These are phyloP conservation scores for Psilocybe subaeruginosa DNA, from an alignment of 768 basidiomycete species.

Conservation along the genomic window DNA sequence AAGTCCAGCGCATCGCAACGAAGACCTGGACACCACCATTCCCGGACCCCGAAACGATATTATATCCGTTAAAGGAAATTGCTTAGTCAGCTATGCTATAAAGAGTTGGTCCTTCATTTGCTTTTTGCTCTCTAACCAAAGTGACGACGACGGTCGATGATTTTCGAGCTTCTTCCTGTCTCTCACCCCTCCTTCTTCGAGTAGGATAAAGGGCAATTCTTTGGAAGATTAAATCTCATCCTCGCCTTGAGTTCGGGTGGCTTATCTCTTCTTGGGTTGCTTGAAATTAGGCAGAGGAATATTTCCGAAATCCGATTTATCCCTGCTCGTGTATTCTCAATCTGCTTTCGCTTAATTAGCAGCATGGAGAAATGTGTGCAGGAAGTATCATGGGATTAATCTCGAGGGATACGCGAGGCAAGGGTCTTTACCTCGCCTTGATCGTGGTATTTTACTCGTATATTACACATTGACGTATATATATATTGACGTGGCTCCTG, in stretches of 20 bases:
- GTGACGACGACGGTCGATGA: conserved; percentile 80
- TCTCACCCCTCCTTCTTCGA: conserved; percentile 54
- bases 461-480: conserved; percentile 17
- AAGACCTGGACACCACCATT: conserved; percentile 9
- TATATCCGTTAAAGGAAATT: conserved; percentile 13
- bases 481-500: conserved; percentile 25
- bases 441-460: conserved; percentile 23
- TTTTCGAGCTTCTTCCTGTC: conserved; percentile 59
- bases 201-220: conserved; percentile 45
- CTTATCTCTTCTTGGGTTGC: conserved; percentile 55
- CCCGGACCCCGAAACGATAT: background rate
- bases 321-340: conserved; percentile 16
- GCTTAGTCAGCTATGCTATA: conserved; percentile 48
- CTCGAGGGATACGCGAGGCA: conserved; percentile 23
- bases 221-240: conserved; percentile 60
- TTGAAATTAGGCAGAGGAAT: conserved; percentile 85
- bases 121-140: conserved; percentile 44
- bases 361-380: conserved; percentile 1
- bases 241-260: conserved; percentile 84
- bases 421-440: conserved; percentile 9
- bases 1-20: conserved; percentile 23
- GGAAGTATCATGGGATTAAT: conserved; percentile 9
- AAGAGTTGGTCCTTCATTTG: conserved; percentile 12
- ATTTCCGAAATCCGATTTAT: conserved; percentile 34
- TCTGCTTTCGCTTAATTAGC: background rate